A percentile compares a stretch with the other conserved stretches of the same genome.
These are phyloP conservation scores for Cornus florida DNA, from an alignment of 148 eudicot genomes.

Conservation along the genomic window DNA sequence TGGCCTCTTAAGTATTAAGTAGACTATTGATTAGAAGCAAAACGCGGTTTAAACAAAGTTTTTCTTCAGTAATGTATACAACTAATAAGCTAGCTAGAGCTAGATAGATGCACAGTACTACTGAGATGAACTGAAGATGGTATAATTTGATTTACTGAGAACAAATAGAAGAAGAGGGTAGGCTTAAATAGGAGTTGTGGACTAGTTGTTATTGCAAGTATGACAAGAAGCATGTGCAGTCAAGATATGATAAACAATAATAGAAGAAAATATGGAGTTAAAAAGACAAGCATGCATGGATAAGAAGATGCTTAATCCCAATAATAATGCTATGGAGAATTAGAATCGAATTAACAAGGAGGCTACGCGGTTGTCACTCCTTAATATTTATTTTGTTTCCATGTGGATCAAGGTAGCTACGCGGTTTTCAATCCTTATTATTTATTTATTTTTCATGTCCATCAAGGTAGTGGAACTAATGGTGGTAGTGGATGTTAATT, in stretches of 20 bases:
- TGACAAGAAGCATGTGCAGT: slow-evolving; percentile 32
- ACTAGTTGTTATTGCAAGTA: slow-evolving; percentile 31
- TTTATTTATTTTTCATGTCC: too few species aligned
- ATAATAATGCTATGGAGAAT: slow-evolving; percentile 45
- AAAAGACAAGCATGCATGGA: slow-evolving; percentile 21
- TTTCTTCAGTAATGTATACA: too few species aligned
- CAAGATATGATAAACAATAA: slow-evolving; percentile 28
- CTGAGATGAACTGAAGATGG: neutral
- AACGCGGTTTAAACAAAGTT: too few species aligned
- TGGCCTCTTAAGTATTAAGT: too few species aligned
- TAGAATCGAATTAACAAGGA: slow-evolving; percentile 33
- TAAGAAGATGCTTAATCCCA: slow-evolving; percentile 42
- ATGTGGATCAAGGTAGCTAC: neutral
- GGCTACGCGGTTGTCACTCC: neutral
- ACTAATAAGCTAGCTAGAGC: too few species aligned
- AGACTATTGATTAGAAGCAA: too few species aligned
- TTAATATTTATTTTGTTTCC: neutral
- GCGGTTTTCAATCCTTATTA: neutral
- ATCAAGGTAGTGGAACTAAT: neutral
- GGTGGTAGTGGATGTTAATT: neutral
- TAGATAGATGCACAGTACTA: too few species aligned
- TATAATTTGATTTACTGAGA: neutral
- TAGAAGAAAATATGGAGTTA: slow-evolving; percentile 30
- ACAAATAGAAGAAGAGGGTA: neutral
- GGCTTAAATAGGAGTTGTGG: slow-evolving; percentile 29